Conservation (phyloP, 2,329 filamentous ascomycete species). For the Scedosporium aurantiacum region DNA sequence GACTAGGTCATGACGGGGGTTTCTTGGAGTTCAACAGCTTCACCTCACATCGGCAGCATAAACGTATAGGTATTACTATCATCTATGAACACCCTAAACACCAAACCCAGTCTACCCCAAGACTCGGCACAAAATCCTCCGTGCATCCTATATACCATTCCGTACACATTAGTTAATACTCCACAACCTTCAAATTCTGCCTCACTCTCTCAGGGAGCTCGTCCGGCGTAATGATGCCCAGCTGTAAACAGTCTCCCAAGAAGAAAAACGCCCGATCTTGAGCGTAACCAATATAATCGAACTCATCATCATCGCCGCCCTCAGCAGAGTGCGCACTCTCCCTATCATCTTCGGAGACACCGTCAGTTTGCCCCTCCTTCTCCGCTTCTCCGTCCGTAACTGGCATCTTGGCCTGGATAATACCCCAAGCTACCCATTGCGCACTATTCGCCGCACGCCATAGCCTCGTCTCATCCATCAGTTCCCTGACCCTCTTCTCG, state of each 20-base stretch:
- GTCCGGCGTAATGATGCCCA: constrained; percentile 64
- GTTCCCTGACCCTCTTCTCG: constrained; percentile 56
- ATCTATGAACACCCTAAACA: neutral
- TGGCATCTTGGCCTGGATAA: constrained; percentile 83
- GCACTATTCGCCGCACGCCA: constrained; percentile 86
- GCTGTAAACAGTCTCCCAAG: constrained; percentile 74
- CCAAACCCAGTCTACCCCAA: neutral
- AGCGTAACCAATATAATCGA: constrained; percentile 87
- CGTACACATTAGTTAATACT: constrained; percentile 36
- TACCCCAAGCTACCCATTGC: constrained; percentile 91
- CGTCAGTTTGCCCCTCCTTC: constrained; percentile 15
- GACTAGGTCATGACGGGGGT: too few species aligned
- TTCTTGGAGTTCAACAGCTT: neutral
- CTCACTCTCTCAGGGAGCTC: constrained; percentile 64
- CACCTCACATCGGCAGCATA: neutral
- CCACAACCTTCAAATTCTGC: constrained; percentile 56
- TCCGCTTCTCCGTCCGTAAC: constrained; percentile 47
- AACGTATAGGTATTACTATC: neutral
- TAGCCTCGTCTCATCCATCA: constrained; percentile 68
- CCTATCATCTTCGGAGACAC: constrained; percentile 3
- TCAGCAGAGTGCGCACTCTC: constrained; percentile 13
- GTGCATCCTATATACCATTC: neutral
- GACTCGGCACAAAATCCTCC: neutral
- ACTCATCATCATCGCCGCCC: constrained; percentile 51
- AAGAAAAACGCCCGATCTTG: constrained; percentile 88